Evolutionary conservation across 352 stramenopile species (phyloP).

Genomic region (Phytophthora pinifolia): DNA sequence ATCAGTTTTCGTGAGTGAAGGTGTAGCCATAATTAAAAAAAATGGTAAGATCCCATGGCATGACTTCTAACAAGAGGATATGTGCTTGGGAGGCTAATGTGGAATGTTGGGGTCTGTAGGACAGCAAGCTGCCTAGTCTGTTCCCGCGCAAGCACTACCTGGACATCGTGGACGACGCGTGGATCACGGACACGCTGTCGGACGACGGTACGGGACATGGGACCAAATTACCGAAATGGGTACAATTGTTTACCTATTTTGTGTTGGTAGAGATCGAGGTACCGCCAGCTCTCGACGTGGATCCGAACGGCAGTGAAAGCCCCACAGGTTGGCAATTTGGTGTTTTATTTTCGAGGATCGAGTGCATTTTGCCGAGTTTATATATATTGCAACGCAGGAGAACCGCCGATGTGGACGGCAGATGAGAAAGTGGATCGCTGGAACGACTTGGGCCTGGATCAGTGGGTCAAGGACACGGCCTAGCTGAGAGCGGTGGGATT

Average conservation of each 20-base stretch:
- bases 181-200: slow-evolving; percentile 78
- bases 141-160: slow-evolving; percentile 73
- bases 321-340: slow-evolving; percentile 27
- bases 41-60: not conserved
- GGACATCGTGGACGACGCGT: slow-evolving; percentile 82
- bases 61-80: not conserved
- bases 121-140: slow-evolving; percentile 69
- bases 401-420: slow-evolving; percentile 46
- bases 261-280: slow-evolving; percentile 68
- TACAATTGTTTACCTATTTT: not conserved
- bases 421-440: slow-evolving; percentile 74
- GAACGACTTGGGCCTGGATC: slow-evolving; percentile 77
- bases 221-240: not conserved
- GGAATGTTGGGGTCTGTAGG: slow-evolving; percentile 25
- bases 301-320: slow-evolving; percentile 57
- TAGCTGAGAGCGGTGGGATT: slow-evolving; percentile 14
- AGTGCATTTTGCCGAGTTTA: slow-evolving; percentile 4
- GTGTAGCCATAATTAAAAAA: slow-evolving; percentile 2
- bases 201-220: slow-evolving; percentile 59
- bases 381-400: slow-evolving; percentile 31
- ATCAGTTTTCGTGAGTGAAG: slow-evolving; percentile 24
- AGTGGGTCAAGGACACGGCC: slow-evolving; percentile 50
- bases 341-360: not conserved
- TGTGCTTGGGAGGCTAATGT: not conserved
- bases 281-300: slow-evolving; percentile 50